Conservation (phyloP, 2,329 filamentous ascomycete genomes). For the Colletotrichum caudatum region DNA sequence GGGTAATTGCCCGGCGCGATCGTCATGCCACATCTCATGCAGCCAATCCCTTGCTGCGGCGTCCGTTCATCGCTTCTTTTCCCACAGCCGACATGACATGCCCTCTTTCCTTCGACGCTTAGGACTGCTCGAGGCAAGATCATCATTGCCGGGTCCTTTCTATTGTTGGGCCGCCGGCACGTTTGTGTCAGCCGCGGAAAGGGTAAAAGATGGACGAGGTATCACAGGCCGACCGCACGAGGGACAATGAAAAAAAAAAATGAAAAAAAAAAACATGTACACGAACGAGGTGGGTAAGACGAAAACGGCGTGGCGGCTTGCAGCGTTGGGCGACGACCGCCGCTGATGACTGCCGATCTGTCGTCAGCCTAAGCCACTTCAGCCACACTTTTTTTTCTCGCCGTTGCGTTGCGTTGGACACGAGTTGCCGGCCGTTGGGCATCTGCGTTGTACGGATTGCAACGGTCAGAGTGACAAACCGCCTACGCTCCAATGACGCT, state of each 20-base stretch:
- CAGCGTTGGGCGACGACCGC: background rate
- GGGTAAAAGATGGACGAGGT: constrained; percentile 5
- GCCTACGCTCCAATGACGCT: constrained; percentile 28
- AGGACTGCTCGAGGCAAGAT: background rate
- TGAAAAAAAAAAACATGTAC: background rate
- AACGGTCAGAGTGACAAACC: background rate
- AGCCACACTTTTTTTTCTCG: constrained; percentile 3
- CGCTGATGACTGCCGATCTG: constrained; percentile 22
- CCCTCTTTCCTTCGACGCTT: background rate
- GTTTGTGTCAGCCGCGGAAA: background rate
- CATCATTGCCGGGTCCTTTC: background rate
- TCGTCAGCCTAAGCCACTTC: constrained; percentile 15
- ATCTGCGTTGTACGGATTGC: background rate
- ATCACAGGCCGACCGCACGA: background rate
- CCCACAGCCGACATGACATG: background rate
- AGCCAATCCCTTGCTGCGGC: background rate
- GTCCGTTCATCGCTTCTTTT: background rate
- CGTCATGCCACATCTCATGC: constrained; percentile 13
- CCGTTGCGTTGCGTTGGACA: background rate
- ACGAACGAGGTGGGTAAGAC: background rate
- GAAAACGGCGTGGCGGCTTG: background rate
- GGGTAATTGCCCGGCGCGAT: constrained; percentile 16
- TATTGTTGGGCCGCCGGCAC: constrained; percentile 4
- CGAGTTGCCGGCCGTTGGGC: constrained; percentile 13
- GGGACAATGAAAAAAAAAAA: background rate